Evolutionary conservation across 140 eudicot species (phyloP), one percentile per base, ranked within the genome.

Genomic region (Anethum foeniculum): DNA sequence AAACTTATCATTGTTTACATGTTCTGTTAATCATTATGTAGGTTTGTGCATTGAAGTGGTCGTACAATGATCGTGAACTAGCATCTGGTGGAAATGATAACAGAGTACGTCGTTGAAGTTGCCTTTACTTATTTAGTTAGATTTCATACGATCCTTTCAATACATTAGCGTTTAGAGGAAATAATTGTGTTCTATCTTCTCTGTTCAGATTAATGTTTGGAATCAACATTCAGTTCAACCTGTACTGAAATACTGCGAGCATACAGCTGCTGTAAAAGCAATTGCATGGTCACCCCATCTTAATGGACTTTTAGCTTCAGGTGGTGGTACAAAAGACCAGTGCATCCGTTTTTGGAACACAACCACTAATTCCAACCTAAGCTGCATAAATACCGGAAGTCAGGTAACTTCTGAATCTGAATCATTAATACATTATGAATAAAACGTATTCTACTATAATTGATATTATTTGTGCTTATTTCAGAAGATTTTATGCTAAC

Each of bases 221-320:
- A 94, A 94, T 86, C 93, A 90, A 79, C 93, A 94, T 86, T 90
- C 96, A 10, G 88, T 94, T 21, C 97, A 91, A 77, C 98, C 98
- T 5, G 85, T 94, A 41, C 82, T 91, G 80, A 94, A 90, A 84
- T 94, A 94, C 76, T 94, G 94, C 76, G 97, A 92, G 84, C 98
- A 94, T 82, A 91, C 96, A 51, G 98, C 98, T 47, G 98, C 98
- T 62, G 97, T 94, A 75, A 94, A 94, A 85, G 98, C 98, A 80
- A 94, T 94, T 85, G 97, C 96, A 3, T 94, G 98, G 98, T 94
- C 98, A n/a, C 98, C 98, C 71, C 98, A 94, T 89, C 83, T 90
- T 64, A 83, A 94, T 58, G 98, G 98, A 43, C 96, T 94, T 51
- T 87, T 94, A 41, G 98, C 97, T 77, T 94, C 98, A 58, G 98